A percentile compares a stretch with the other conserved stretches of the same genome.
phyloP scores from a whole-genome alignment of 306 rosid species.

The Ormosia emarginata region DNA sequence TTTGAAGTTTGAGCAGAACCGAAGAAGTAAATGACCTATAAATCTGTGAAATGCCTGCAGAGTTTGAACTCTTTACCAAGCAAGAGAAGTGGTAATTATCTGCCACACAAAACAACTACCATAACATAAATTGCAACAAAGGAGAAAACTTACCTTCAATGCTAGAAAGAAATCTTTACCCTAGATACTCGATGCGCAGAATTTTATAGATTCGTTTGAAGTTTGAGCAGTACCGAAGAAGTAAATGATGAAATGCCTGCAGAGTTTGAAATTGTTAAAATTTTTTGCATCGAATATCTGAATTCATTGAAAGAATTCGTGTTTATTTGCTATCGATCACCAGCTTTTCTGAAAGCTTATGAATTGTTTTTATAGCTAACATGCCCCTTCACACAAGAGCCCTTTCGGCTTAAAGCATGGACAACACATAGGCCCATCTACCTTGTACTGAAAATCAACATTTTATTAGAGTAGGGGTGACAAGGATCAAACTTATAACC shows the following conservation, averaged over 20 bases:
- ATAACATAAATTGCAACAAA: background rate
- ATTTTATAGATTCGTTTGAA: background rate
- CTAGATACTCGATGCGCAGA: background rate
- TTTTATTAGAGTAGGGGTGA: too few relatives aligned
- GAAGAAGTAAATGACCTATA: too few relatives aligned
- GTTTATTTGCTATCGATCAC: background rate
- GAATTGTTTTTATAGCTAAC: too few relatives aligned
- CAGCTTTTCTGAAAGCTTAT: too few relatives aligned
- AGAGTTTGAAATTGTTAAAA: background rate
- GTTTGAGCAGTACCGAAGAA: background rate
- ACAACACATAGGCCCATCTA: too few relatives aligned
- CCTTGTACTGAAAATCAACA: too few relatives aligned
- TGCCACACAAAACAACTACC: background rate
- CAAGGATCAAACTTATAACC: too few relatives aligned
- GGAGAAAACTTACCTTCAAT: slow-evolving; percentile 4
- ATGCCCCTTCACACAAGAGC: too few relatives aligned
- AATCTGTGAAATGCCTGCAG: too few relatives aligned
- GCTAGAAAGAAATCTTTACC: background rate
- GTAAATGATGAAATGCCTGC: background rate
- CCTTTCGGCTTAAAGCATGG: too few relatives aligned
- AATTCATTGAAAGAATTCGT: background rate
- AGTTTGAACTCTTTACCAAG: background rate
- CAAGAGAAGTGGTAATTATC: background rate
- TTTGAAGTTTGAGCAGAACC: too few relatives aligned
- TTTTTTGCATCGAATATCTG: background rate